Evolutionary conservation across 805 yeast genomes (phyloP).

Genomic region (Wickerhamomyces kurtzmanii): DNA sequence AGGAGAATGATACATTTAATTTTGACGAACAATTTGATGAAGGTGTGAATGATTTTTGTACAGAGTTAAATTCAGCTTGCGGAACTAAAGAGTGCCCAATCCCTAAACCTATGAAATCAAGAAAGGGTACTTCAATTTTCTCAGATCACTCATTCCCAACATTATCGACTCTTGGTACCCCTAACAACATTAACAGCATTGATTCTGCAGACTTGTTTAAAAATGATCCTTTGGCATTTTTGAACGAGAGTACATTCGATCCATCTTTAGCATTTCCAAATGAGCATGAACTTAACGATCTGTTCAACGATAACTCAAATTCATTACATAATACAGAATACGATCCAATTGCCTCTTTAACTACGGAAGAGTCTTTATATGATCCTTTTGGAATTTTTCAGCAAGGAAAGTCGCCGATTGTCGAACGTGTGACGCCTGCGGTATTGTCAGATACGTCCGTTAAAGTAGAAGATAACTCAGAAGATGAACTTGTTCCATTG

Average conservation of each 20-base stretch:
- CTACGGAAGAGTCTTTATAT: constrained; percentile 46
- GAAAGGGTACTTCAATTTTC: too few species aligned
- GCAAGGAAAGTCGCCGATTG: constrained; percentile 5
- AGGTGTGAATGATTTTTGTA: constrained; percentile 67
- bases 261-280: constrained; percentile 38
- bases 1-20: constrained; percentile 18
- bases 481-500: constrained; percentile 54
- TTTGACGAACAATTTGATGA: constrained; percentile 48
- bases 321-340: constrained; percentile 8
- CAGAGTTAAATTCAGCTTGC: constrained; percentile 69
- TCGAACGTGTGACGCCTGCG: constrained; percentile 5
- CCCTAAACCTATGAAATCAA: too few species aligned
- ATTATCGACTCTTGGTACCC: constrained; percentile 1
- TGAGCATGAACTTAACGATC: constrained; percentile 5
- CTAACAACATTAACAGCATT: neutral
- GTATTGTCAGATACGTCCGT: constrained; percentile 6
- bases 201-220: constrained; percentile 2
- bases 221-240: constrained; percentile 36
- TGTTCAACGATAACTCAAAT: constrained; percentile 9
- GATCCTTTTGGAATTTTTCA: constrained; percentile 35
- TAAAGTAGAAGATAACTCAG: constrained; percentile 19
- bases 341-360: constrained; percentile 32
- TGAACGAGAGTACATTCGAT: constrained; percentile 40
- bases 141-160: constrained; percentile 1
- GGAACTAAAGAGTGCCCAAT: constrained; percentile 65